These are phyloP conservation scores for Parasarocladium wereldwijsianum DNA, from an alignment of 2,329 filamentous ascomycete genomes.

Conservation along the genomic window DNA sequence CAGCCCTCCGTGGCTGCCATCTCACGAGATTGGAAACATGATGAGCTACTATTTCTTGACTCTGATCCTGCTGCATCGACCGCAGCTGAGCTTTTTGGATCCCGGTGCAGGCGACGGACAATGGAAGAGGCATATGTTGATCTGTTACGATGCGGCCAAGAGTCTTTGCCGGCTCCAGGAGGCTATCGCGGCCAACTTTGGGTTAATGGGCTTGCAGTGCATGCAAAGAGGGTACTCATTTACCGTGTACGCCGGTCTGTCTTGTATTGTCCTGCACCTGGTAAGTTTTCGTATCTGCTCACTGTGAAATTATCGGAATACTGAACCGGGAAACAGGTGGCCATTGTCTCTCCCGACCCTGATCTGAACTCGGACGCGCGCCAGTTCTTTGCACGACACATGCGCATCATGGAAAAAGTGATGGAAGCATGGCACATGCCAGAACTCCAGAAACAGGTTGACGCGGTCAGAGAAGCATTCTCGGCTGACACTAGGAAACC, in stretches of 20 bases:
- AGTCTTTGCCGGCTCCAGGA: slow-evolving; percentile 77
- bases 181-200: slow-evolving; percentile 60
- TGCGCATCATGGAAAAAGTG: slow-evolving; percentile 82
- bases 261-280: slow-evolving; percentile 84
- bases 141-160: slow-evolving; percentile 76
- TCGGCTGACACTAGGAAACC: slow-evolving; percentile 73
- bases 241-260: slow-evolving; percentile 81
- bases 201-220: slow-evolving; percentile 66
- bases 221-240: slow-evolving; percentile 95
- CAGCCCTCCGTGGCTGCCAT: slow-evolving; percentile 69
- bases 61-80: slow-evolving; percentile 75
- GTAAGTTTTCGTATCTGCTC: slow-evolving; percentile 39
- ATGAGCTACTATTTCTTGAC: slow-evolving; percentile 80
- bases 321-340: slow-evolving; percentile 45
- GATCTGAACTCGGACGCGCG: slow-evolving; percentile 73
- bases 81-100: slow-evolving; percentile 68
- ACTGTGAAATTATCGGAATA: background rate
- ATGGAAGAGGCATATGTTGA: slow-evolving; percentile 80
- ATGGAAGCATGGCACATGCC: slow-evolving; percentile 74
- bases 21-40: slow-evolving; percentile 78
- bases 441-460: slow-evolving; percentile 80
- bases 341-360: slow-evolving; percentile 83
- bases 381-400: slow-evolving; percentile 83
- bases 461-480: slow-evolving; percentile 79
- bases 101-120: slow-evolving; percentile 53